Evolutionary conservation across 1,139 yeast species (phyloP), one percentile per base, ranked within the genome.

Genomic region (Geotrichum candidum): DNA sequence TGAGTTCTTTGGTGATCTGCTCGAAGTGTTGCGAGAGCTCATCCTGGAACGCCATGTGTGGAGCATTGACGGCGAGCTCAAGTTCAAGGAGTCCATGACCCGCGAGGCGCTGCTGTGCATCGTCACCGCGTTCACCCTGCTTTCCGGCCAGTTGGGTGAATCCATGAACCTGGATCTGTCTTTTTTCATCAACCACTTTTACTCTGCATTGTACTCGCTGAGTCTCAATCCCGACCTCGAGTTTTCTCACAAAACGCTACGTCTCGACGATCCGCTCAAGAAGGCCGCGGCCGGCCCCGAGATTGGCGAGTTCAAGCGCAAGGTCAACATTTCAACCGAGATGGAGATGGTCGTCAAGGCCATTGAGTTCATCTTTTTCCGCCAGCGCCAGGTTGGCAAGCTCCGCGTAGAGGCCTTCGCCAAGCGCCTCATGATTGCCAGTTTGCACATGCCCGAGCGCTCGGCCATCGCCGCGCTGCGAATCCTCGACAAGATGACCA

Each of bases 1-100:
- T 61, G 98, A 94, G 67, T 79, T 94, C 60, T 82, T 94, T 68
- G 98, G 98, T 35, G 99, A 94, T 73, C 85, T 94, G 74, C 79
- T 94, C 57, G 96, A 88, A 73, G 96, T 91, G 2, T 80, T 94
- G 71, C 81, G 95, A 68, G 98, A 94, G 74, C 81, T 89, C 35
- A 83, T 88, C 74, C 70, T 74, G 25, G 87, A 84, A 65, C 67
- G 77, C 3, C 74, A 71, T 56, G 66, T 69, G 59, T 64, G 65
- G 51, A 58, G 63, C 41, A 77, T 80, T n/a, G 78, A 80, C 51
- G 77, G 77, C 22, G 80, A 74, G 53, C 64, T 74, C 65, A 75
- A 75, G 58, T 74, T 77, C 59, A 70, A 74, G 57, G 72, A 68
- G 60, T 72, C 81, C n/a, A 68, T 77, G 53, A 79, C 80, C 38